Base-by-base conservation (phyloP, 257 asterid genomes). In the Handroanthus guayacan region DNA sequence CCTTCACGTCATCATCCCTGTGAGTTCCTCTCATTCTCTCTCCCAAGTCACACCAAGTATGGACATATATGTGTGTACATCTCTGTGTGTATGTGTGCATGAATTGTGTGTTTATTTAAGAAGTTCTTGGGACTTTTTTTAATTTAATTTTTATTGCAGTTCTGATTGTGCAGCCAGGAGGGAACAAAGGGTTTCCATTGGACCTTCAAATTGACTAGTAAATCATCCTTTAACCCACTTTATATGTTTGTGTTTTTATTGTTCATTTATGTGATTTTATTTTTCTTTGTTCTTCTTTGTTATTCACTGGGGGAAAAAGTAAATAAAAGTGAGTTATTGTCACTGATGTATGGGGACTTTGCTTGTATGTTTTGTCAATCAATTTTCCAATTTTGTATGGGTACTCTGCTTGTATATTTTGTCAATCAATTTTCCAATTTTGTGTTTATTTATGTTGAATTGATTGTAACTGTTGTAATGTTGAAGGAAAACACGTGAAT, bases 161-260 rank as follows among this genome's bases (percentile, higher is more conserved):
- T 61, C 25, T 65, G 10, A 74, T 74, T 70, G 41, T 71, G 83
- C 86, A 79, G 90, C 75, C 72, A 67, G 52, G 67, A 64, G 74
- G 54, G 80, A 13, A 47, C 55, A 38, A 52, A 37, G 75, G 73
- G 76, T 52, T 64, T 64, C 44, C 63, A 54, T 45, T 68, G 44
- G 79, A 71, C 58, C 73, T 77, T 63, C 75, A 57, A 73, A 51
- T 71, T 79, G 75, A 69, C 39, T 39, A 11, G 85, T 81, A 83
- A 81, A 38, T 62, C 39, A 67, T 71, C 72, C 39, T 73, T 38
- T 11, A n/a, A 39, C 52, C 14, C 62, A 20, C 67, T 48, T 69
- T 52, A 6, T 47, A 14, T 65, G 3, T 20, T 51, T 52, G 16
- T 25, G 10, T 55, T 11, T 55, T 43, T 34, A 10, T 61, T 17